Conservation (phyloP, 495 filamentous ascomycete genomes). For the Immersiella caudata region DNA sequence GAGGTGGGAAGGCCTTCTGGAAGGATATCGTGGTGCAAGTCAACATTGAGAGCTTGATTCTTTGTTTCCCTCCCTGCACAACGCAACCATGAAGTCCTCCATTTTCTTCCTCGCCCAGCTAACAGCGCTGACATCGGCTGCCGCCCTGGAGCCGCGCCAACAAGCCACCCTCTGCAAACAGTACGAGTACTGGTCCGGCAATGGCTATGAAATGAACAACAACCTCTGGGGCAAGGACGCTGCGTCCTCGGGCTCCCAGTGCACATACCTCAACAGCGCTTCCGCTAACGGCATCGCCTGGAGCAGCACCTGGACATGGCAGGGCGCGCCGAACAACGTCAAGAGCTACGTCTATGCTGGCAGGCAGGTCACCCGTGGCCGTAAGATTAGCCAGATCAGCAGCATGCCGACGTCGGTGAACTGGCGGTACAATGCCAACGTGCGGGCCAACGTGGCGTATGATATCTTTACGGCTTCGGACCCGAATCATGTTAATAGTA, state of each 20-base stretch:
- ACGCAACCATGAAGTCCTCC: neutral
- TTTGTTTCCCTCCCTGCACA: neutral
- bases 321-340: slow-evolving; percentile 43
- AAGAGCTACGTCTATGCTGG: slow-evolving; percentile 52
- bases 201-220: slow-evolving; percentile 51
- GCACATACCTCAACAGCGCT: slow-evolving; percentile 43
- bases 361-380: slow-evolving; percentile 35
- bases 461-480: slow-evolving; percentile 53
- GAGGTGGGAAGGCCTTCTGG: no score
- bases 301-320: slow-evolving; percentile 50
- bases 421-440: slow-evolving; percentile 46
- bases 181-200: slow-evolving; percentile 40
- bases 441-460: slow-evolving; percentile 51
- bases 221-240: slow-evolving; percentile 48
- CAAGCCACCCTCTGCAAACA: slow-evolving; percentile 42
- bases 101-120: slow-evolving; percentile 5
- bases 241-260: slow-evolving; percentile 44
- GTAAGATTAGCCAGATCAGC: slow-evolving; percentile 36
- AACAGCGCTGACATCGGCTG: neutral
- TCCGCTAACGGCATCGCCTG: slow-evolving; percentile 39
- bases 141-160: slow-evolving; percentile 7
- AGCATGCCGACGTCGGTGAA: slow-evolving; percentile 44
- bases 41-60: neutral
- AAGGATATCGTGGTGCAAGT: no score
- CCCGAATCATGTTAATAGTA: slow-evolving; percentile 46